Evolutionary conservation across 208 protist species (phyloP), one percentile per base, ranked within the genome.

Genomic region (Blastocrithidia nonstop): DNA sequence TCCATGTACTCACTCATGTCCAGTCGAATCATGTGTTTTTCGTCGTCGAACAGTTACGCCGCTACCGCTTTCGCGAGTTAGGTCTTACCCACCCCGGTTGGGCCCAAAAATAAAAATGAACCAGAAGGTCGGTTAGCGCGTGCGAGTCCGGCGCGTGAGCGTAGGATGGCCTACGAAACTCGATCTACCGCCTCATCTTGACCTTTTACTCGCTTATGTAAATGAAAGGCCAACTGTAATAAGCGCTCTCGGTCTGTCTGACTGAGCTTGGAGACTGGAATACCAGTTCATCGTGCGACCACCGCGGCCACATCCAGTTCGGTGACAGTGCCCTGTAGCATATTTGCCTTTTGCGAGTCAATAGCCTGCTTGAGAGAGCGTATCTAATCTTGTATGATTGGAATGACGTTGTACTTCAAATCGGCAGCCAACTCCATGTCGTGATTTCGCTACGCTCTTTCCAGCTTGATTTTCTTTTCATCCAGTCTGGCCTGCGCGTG

Each of bases 1-100:
- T 99, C 95, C 94, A 98, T 98, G 71, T 98, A 99, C 73, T 99
- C 96, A 47, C 71, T 93, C 96, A 99, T 99, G 81, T 99, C 97
- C 33, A 99, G 93, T 15, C 96, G 83, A 19, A 98, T 77, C 38
- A 99, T 96, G 48, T 87, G 69, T 19, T 94, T 82, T 19, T 98
- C 95, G 50, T 94, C 79, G 62, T 99, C 96, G 55, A 98, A 99
- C 15, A 99, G 80, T 32, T 96, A 79, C 29, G 59, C 59, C 6
- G 95, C 91, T 3, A 99, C 73, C 27, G 91, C 67, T 67, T 99
- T 98, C 43, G 84, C 87, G 17, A 99, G 59, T 60, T 98, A 92
- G 5, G 97, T 98, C 81, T 99, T 95, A 11, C 90, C 89, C 5
- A 92, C 74, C 45, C 95, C 96, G 16, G 95, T 97, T 29, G 94